Base-by-base conservation (phyloP, 148 eudicot species). In the Vaccinium macrocarpon region DNA sequence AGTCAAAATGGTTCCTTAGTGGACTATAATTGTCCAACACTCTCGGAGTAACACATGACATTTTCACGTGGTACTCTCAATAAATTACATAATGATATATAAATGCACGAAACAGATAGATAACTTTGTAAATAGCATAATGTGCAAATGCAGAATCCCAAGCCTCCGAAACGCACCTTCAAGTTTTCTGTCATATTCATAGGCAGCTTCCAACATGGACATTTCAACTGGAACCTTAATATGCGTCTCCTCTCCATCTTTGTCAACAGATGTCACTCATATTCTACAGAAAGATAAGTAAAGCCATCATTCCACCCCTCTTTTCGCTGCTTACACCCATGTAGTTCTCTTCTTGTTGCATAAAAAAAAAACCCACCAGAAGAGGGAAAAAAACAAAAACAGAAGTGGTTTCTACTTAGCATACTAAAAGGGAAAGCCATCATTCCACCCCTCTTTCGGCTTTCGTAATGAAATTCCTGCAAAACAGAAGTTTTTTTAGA, bases 171-270 rank as follows among this genome's bases (percentile, higher is more conserved):
- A 57, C 81, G 83, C 84, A 90, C 99, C 99, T 91, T 96, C 98
- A 78, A 96, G 99, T 56, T 96, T 97, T 81, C 95, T 89, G 78
- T 93, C 97, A 89, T 92, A 91, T 82, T 92, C 91, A 88, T 94
- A 98, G 85, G 99, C 99, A 89, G 98, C 99, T 90, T 96, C 99
- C 75, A 96, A 88, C 91, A 96, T 94, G 83, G 90, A 94, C 90
- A 92, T 92, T 59, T 98, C 99, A 84, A 95, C 82, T 59, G 97
- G 99, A 84, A 96, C 99, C 85, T 95, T 92, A 73, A 94, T 80
- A 21, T 87, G 86, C 56, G 85, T 88, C 87, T 96, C 98, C 76
- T 94, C 92, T 77, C 97, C 99, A 85, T 95, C 98, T 61, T 92
- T 92, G 86, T 92, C 96, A 83, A 93, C 93, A 89, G 95, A 93